phyloP scores from a whole-genome alignment of 2,329 filamentous ascomycete species.

The Teratosphaeriaceae sp. region DNA sequence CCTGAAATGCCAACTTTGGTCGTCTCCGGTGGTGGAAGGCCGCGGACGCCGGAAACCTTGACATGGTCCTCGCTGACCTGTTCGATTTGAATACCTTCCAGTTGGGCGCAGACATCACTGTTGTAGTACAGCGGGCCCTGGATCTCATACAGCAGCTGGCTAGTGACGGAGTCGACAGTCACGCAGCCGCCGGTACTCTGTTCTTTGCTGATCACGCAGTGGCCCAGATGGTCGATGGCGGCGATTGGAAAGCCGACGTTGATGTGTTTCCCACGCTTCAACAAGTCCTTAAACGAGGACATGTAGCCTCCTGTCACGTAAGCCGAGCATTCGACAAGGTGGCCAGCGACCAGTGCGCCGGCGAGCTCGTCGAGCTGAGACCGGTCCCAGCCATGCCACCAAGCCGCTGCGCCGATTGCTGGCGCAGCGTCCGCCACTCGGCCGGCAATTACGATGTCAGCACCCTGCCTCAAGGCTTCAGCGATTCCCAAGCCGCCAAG shows the following conservation, averaged over 20 bases:
- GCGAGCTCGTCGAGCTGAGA: constrained; percentile 31
- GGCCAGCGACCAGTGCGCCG: constrained; percentile 32
- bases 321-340: constrained; percentile 33
- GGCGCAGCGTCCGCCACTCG: constrained; percentile 36
- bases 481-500: constrained; percentile 33
- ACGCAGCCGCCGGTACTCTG: constrained; percentile 27
- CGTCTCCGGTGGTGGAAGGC: constrained; percentile 36
- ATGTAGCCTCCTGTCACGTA: constrained; percentile 36
- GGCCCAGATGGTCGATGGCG: constrained; percentile 24
- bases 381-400: constrained; percentile 36
- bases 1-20: constrained; percentile 29
- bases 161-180: constrained; percentile 42
- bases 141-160: constrained; percentile 48
- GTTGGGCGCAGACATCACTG: constrained; percentile 46
- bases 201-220: constrained; percentile 29
- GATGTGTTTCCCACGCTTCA: constrained; percentile 8
- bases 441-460: constrained; percentile 37
- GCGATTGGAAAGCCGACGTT: constrained; percentile 20
- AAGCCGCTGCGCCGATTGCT: constrained; percentile 34
- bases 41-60: constrained; percentile 37
- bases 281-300: constrained; percentile 33
- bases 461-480: constrained; percentile 31
- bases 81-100: constrained; percentile 45
- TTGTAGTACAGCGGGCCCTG: constrained; percentile 50
- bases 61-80: constrained; percentile 43